Percentiles rank a stretch among this genome's conserved stretches.
Evolutionary conservation across 2,329 filamentous ascomycete genomes (phyloP).

Genomic region (Grosmannia huntii): DNA sequence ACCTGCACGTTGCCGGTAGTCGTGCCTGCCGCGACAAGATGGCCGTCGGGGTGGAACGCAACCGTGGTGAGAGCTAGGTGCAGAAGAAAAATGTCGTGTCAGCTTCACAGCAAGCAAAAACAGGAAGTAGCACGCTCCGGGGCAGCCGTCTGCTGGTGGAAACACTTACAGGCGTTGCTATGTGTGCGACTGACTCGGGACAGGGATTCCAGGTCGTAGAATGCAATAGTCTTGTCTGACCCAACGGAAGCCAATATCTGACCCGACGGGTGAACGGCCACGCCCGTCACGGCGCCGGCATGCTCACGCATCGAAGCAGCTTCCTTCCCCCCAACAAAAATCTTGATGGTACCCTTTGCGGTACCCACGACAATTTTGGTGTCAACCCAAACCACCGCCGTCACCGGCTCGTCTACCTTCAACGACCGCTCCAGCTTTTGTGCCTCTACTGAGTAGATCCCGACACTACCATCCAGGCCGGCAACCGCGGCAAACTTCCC

Average conservation of each 20-base stretch:
- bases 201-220: constrained; percentile 65
- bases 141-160: neutral
- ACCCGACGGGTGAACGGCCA: constrained; percentile 73
- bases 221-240: constrained; percentile 79
- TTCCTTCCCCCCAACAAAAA: constrained; percentile 62
- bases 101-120: constrained; percentile 2
- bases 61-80: constrained; percentile 56
- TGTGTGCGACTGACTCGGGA: constrained; percentile 66
- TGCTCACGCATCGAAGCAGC: constrained; percentile 64
- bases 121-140: neutral
- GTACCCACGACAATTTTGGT: constrained; percentile 61
- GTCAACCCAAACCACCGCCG: constrained; percentile 50
- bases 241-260: constrained; percentile 78
- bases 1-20: constrained; percentile 70
- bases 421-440: constrained; percentile 56
- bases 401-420: constrained; percentile 55
- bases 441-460: constrained; percentile 61
- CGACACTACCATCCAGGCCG: constrained; percentile 60
- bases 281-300: constrained; percentile 63
- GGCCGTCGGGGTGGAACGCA: constrained; percentile 93
- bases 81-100: neutral
- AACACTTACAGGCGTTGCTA: constrained; percentile 59
- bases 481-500: constrained; percentile 52
- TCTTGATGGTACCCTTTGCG: constrained; percentile 63
- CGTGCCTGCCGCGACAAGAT: constrained; percentile 80